Percentiles rank a stretch among this genome's conserved stretches.
Evolutionary conservation across 106 monocot genomes (phyloP).

Genomic region (Acanthochlamys bracteata): DNA sequence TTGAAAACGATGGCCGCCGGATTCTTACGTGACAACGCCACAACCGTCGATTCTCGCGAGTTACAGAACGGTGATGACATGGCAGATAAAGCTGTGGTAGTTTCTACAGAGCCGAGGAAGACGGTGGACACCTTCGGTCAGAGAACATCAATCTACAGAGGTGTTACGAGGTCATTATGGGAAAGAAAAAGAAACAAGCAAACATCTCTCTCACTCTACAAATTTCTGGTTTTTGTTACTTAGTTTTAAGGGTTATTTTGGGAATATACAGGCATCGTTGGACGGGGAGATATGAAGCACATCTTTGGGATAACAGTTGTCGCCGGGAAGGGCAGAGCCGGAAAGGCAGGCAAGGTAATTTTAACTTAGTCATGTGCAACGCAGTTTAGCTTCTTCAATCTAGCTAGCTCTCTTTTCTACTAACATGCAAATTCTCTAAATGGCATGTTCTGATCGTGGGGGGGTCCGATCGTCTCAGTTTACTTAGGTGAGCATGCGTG

Average conservation of each 20-base stretch:
- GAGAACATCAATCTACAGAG: slow-evolving; percentile 66
- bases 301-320: slow-evolving; percentile 97
- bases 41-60: slow-evolving; percentile 9
- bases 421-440: slow-evolving; percentile 2
- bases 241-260: background rate
- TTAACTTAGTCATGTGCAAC: background rate
- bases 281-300: slow-evolving; percentile 97
- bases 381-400: background rate
- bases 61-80: slow-evolving; percentile 6
- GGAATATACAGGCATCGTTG: slow-evolving; percentile 65
- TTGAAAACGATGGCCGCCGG: slow-evolving; percentile 69
- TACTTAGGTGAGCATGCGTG: slow-evolving; percentile 32
- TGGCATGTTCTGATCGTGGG: background rate
- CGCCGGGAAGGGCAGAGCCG: slow-evolving; percentile 92
- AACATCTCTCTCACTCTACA: background rate
- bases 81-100: background rate
- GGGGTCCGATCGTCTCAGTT: slow-evolving; percentile 14
- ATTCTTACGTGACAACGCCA: slow-evolving; percentile 21
- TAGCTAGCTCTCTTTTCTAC: background rate
- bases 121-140: slow-evolving; percentile 54
- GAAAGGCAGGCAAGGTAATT: slow-evolving; percentile 85
- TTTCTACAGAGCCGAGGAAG: slow-evolving; percentile 24
- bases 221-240: background rate
- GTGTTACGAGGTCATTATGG: slow-evolving; percentile 41
- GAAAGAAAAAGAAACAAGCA: background rate